phyloP scores from a whole-genome alignment of 768 basidiomycete species.

The Boletus pseudopeckii region DNA sequence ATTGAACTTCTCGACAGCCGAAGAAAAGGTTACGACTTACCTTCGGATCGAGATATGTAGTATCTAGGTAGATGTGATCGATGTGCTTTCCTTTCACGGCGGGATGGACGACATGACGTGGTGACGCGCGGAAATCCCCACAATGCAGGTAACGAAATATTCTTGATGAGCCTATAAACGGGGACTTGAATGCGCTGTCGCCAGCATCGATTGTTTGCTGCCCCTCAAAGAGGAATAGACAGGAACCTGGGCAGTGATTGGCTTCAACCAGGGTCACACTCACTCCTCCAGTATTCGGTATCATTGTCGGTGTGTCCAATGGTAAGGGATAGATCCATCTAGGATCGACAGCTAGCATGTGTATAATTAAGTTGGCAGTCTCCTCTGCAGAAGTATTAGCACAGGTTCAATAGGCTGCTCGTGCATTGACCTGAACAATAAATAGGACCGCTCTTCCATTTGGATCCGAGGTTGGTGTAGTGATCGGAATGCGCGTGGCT shows the following conservation, averaged over 20 bases:
- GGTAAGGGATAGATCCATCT: slow-evolving; percentile 89
- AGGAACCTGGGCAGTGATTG: slow-evolving; percentile 97
- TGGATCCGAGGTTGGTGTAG: slow-evolving; percentile 86
- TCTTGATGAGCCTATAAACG: slow-evolving; percentile 63
- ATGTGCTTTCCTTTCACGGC: slow-evolving; percentile 76
- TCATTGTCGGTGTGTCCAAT: slow-evolving; percentile 66
- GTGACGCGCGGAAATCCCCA: slow-evolving; percentile 90
- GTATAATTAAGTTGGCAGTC: slow-evolving; percentile 87
- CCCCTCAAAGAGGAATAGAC: slow-evolving; percentile 92
- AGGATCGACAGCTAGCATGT: slow-evolving; percentile 85
- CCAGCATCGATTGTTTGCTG: slow-evolving; percentile 86
- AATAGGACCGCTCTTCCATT: slow-evolving; percentile 89
- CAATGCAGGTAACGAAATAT: slow-evolving; percentile 92
- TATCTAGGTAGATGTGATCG: slow-evolving; percentile 91
- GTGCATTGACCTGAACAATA: slow-evolving; percentile 72
- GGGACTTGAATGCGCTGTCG: slow-evolving; percentile 71
- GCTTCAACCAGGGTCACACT: slow-evolving; percentile 93
- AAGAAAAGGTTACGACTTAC: slow-evolving; percentile 30
- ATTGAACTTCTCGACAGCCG: neutral
- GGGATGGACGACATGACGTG: slow-evolving; percentile 82
- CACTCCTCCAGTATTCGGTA: slow-evolving; percentile 84
- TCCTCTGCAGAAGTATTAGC: slow-evolving; percentile 41
- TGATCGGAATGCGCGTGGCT: slow-evolving; percentile 98
- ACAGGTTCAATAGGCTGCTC: neutral
- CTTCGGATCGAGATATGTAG: slow-evolving; percentile 91